A percentile compares a stretch with the other conserved stretches of the same genome.
phyloP scores from a whole-genome alignment of 345 rosid species.

The Euphorbia pulcherrima region DNA sequence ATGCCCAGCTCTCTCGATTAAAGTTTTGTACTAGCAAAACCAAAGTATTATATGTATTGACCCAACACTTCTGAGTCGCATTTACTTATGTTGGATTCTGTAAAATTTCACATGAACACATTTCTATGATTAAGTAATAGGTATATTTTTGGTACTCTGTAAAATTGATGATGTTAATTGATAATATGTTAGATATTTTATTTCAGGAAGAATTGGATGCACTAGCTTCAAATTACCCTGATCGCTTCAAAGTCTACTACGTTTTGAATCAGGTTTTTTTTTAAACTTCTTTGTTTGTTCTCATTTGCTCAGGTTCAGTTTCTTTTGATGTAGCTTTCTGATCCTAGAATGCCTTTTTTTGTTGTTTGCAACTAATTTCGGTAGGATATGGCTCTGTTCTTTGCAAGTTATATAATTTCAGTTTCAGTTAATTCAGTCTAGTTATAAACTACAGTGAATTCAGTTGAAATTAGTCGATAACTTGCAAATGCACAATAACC shows the following conservation, averaged over 20 bases:
- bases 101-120: not conserved
- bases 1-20: not conserved
- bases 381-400: no score
- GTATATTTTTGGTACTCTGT: no score
- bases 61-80: not conserved
- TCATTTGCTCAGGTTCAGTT: not conserved
- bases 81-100: not conserved
- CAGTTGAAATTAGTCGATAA: no score
- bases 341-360: not conserved
- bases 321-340: not conserved
- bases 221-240: conserved; percentile 60
- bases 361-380: no score
- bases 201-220: conserved; percentile 80
- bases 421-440: no score
- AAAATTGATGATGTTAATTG: not conserved
- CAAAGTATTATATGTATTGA: not conserved
- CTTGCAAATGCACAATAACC: not conserved
- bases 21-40: not conserved
- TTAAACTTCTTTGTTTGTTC: not conserved
- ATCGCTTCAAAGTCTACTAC: conserved; percentile 63
- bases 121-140: not conserved
- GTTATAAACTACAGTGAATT: no score
- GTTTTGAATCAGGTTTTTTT: conserved; percentile 81
- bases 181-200: conserved; percentile 1
- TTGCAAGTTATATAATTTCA: no score